Base-by-base conservation (phyloP, 1,284 basidiomycete genomes). In the Amylostereum chailletii region DNA sequence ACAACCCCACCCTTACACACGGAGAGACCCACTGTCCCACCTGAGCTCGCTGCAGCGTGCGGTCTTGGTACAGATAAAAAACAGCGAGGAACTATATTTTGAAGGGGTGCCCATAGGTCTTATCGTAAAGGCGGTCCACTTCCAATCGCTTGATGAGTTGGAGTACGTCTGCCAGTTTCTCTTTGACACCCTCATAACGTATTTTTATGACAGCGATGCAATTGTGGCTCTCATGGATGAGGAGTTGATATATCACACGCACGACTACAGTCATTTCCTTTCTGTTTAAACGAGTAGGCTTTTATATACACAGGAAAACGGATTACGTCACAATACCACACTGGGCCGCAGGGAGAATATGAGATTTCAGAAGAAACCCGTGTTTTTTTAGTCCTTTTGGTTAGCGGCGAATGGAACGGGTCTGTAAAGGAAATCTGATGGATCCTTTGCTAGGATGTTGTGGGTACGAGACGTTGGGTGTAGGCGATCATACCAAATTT, bases 61-160 rank as follows among this genome's bases (percentile, higher is more conserved):
- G 31, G 86, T 94, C 54, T 68, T 91, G 58, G 62, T 78, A 42
- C 73, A 77, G 52, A 79, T 91, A 48, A 57, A 69, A 32, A 72
- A 53, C 64, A 71, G 34, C 41, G 32, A 34, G 19, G 26, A 19
- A 10, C 56, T 57, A 30, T 65, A 65, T 45, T 68, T 71, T 1
- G 77, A 81, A 50, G 87, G 86, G 6, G 71, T 86, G 39, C 76
- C 84, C 58, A 78, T 91, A 42, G 68, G 71, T 31, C 65, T 67
- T 27, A 82, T 92, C 55, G 77, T 72, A 5, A 72, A 71, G 40
- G 68, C 70, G 5, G 66, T 79, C 32, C 67, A 68, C 43, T 61
- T 54, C 29, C 66, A 69, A 71, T 53, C 55, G 2, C 19, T 31
- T 3, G 54, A 59, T n/a, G 63, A 70, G 49, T 75, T 82, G 50